Evolutionary conservation across 2,329 filamentous ascomycete species (phyloP).

Genomic region (Salinomyces thailandicus): DNA sequence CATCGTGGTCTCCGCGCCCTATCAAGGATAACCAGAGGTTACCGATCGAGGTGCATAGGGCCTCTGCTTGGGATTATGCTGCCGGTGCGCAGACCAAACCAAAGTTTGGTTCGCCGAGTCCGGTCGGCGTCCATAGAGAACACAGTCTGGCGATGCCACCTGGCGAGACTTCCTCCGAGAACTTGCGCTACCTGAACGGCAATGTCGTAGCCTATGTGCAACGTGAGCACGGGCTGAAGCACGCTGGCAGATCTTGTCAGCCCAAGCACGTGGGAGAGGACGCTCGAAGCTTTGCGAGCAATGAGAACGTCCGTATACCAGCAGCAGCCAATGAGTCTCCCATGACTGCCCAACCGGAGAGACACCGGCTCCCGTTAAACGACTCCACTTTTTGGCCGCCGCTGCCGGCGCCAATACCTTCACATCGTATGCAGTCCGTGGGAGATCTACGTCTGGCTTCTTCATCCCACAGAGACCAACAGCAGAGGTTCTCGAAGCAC

Average conservation of each 20-base stretch:
- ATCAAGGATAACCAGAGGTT: constrained; percentile 3
- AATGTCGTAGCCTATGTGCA: too few species aligned
- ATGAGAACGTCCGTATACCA: background rate
- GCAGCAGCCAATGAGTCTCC: background rate
- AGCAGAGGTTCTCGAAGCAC: constrained; percentile 7
- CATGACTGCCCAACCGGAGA: background rate
- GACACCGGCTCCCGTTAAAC: background rate
- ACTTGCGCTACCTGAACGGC: constrained; percentile 1
- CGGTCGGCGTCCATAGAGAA: constrained; percentile 1
- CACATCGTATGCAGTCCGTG: constrained; percentile 8
- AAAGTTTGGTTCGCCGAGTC: constrained; percentile 6
- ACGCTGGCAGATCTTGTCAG: background rate
- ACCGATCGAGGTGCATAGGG: constrained; percentile 1
- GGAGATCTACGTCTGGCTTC: constrained; percentile 3
- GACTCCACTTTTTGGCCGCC: constrained; percentile 7
- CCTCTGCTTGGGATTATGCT: constrained; percentile 3
- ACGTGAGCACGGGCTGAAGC: too few species aligned
- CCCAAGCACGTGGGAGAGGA: too few species aligned
- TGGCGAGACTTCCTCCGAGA: background rate
- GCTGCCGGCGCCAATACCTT: constrained; percentile 10
- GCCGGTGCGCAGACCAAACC: background rate
- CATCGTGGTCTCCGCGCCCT: constrained; percentile 6
- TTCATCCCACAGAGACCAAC: constrained; percentile 2
- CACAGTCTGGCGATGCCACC: too few species aligned
- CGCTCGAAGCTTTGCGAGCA: too few species aligned